Evolutionary conservation across 2,329 filamentous ascomycete species (phyloP).

Genomic region (Sphaerulina musiva): DNA sequence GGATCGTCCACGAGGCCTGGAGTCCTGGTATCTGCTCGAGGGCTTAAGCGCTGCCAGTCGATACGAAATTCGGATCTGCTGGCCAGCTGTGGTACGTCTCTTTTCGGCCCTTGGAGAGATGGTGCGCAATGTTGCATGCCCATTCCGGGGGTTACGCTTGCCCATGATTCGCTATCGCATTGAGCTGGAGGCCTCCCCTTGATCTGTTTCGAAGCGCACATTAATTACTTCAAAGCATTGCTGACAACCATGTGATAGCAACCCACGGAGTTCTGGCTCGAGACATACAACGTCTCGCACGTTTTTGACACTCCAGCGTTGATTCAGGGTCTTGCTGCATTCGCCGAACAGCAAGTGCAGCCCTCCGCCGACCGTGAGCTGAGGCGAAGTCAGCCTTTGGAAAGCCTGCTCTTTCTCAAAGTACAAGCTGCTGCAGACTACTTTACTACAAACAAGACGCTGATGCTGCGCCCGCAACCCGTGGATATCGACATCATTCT

Average conservation of each 20-base stretch:
- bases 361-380: neutral
- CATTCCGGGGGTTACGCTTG: too few species aligned
- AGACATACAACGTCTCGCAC: constrained; percentile 55
- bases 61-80: constrained; percentile 90
- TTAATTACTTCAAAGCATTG: neutral
- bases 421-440: constrained; percentile 76
- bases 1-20: constrained; percentile 49
- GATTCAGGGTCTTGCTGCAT: constrained; percentile 29
- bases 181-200: too few species aligned
- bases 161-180: too few species aligned
- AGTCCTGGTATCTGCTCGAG: constrained; percentile 75
- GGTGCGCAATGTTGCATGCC: too few species aligned
- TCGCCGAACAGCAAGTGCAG: constrained; percentile 20
- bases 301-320: constrained; percentile 46
- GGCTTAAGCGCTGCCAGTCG: constrained; percentile 62
- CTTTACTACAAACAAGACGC: constrained; percentile 63
- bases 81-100: constrained; percentile 74
- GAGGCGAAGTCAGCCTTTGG: neutral
- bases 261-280: constrained; percentile 72
- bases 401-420: constrained; percentile 57
- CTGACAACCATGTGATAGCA: constrained; percentile 50
- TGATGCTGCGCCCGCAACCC: constrained; percentile 69
- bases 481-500: constrained; percentile 77
- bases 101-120: neutral
- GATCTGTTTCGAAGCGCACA: too few species aligned